Percentiles rank a stretch among this genome's conserved stretches.
phyloP scores from a whole-genome alignment of 1,284 basidiomycete species.

The Amylostereum areolatum region DNA sequence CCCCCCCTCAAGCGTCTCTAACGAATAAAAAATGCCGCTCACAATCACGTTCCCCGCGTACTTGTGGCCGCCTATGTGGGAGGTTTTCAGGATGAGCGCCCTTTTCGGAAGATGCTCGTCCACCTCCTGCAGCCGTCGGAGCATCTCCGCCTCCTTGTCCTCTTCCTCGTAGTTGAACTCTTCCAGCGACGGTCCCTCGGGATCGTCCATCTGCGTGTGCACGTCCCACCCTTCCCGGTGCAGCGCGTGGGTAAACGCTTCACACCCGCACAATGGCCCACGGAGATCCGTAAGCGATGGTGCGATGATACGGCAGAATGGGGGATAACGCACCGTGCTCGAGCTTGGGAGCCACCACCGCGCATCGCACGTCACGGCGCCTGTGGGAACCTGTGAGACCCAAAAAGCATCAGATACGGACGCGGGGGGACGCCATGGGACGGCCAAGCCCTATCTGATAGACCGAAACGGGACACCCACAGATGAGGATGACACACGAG shows the following conservation, averaged over 20 bases:
- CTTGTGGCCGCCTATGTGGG: slow-evolving; percentile 88
- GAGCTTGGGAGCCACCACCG: slow-evolving; percentile 79
- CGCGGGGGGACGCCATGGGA: background rate
- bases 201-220: slow-evolving; percentile 70
- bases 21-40: slow-evolving; percentile 26
- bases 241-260: slow-evolving; percentile 59
- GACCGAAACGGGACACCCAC: slow-evolving; percentile 37
- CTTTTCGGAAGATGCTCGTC: slow-evolving; percentile 39
- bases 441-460: background rate
- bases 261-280: too few species aligned
- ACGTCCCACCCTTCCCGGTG: slow-evolving; percentile 67
- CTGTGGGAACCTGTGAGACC: slow-evolving; percentile 76
- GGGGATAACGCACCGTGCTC: slow-evolving; percentile 49
- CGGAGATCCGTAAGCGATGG: too few species aligned
- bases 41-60: slow-evolving; percentile 91
- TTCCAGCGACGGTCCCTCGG: slow-evolving; percentile 54
- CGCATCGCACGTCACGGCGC: slow-evolving; percentile 84
- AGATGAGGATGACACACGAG: slow-evolving; percentile 74
- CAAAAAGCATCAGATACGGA: background rate
- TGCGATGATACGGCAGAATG: background rate
- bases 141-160: slow-evolving; percentile 37
- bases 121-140: slow-evolving; percentile 44
- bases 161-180: slow-evolving; percentile 35
- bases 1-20: background rate
- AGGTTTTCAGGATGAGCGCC: slow-evolving; percentile 79